A percentile compares a stretch with the other conserved stretches of the same genome.
phyloP scores from a whole-genome alignment of 169 alveolate genomes.

The Miamiensis avidus region DNA sequence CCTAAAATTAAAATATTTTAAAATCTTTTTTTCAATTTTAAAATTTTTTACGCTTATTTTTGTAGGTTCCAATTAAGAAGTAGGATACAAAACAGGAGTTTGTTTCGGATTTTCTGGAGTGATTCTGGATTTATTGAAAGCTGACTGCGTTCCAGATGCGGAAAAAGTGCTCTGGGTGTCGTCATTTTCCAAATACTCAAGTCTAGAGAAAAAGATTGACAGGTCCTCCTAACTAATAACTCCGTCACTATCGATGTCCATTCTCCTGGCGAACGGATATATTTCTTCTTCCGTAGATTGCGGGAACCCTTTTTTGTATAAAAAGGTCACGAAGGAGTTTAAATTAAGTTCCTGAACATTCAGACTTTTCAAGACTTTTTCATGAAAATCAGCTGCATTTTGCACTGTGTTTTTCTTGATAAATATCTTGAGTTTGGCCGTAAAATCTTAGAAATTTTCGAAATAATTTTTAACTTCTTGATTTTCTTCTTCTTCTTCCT shows the following conservation, averaged over 20 bases:
- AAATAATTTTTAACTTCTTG: not conserved
- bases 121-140: not conserved
- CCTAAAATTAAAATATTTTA: not conserved
- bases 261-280: not conserved
- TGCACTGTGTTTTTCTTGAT: not conserved
- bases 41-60: not conserved
- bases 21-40: too few relatives aligned
- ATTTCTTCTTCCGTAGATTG: not conserved
- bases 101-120: not conserved
- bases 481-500: not conserved
- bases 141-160: not conserved
- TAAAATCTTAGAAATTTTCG: not conserved
- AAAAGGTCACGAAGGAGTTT: not conserved
- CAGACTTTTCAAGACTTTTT: conserved; percentile 14
- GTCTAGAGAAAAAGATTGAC: conserved; percentile 12
- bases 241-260: conserved; percentile 56
- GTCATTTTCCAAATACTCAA: conserved; percentile 11
- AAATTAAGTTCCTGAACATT: not conserved
- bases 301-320: conserved; percentile 5
- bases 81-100: conserved; percentile 4
- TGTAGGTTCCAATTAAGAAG: not conserved
- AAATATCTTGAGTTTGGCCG: not conserved
- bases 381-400: conserved; percentile 30
- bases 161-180: not conserved
- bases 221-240: conserved; percentile 36